Base-by-base conservation (phyloP, 2,329 filamentous ascomycete species). In the Fusarium heterosporum region DNA sequence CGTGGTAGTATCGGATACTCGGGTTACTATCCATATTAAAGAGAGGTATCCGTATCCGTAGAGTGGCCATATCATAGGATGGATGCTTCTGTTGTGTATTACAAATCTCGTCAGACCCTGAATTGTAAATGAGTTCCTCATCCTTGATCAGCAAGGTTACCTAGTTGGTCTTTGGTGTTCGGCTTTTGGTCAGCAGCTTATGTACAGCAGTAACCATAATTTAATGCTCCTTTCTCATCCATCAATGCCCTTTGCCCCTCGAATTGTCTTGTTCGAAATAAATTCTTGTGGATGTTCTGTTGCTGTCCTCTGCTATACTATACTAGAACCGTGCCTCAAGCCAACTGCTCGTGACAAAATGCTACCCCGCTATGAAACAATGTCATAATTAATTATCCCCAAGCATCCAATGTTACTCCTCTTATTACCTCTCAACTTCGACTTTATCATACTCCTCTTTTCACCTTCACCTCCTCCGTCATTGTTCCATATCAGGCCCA, bases 121-220 rank as follows among this genome's bases (percentile, higher is more conserved):
- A 50, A 57, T 36, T 28, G 43, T 28, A 45, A 28, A 43, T 55
- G 49, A 51, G 52, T 50, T 62, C 34, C 30, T 61, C 67, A 65
- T 60, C 58, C 62, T 61, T 64, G 55, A 72, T 72, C 63, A 69
- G 60, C 58, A 55, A 41, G 49, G 58, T 40, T 63, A 22, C 22
- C 22, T 22, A 36, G 16, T 36, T 11, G 16, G 19, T 17, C 25
- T 64, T 58, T 50, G 58, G 19, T 17, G 19, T 64, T 58, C 46
- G 58, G 26, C 43, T 63, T 52, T 59, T 64, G 59, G 61, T 64
- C 39, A 52, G 58, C 60, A 43, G 34, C 17, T 49, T 60, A 34
- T 8, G 14, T 22, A 6, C 22, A 4, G 22, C 6, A 45, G n/a
- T 28, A 36, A 16, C 14, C 28, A 52, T 28, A 32, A 45, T 45